These are phyloP conservation scores for Sutorius eximius DNA, from an alignment of 1,284 basidiomycete species.

Conservation along the genomic window DNA sequence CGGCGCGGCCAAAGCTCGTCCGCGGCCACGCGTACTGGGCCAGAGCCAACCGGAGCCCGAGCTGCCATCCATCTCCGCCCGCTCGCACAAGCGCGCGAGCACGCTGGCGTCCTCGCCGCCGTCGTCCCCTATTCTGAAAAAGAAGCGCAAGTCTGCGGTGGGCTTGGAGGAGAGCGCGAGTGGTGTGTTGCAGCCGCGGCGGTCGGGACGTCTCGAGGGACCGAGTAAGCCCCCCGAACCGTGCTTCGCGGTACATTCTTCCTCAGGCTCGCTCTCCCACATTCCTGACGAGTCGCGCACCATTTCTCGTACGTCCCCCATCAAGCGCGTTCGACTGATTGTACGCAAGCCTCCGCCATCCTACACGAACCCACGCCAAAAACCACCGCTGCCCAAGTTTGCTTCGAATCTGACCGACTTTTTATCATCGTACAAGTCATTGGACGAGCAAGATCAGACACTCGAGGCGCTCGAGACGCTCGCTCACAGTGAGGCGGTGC, in stretches of 20 bases:
- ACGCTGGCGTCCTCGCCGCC: constrained; percentile 16
- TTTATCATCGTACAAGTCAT: constrained; percentile 58
- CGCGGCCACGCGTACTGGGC: constrained; percentile 3
- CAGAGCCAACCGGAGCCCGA: constrained; percentile 11
- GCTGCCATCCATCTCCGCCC: constrained; percentile 11
- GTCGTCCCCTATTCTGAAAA: constrained; percentile 20
- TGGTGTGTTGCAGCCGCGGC: constrained; percentile 11
- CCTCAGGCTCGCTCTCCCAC: neutral
- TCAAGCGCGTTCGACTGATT: constrained; percentile 67
- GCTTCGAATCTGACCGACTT: constrained; percentile 55
- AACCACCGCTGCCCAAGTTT: constrained; percentile 52
- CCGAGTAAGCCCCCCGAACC: constrained; percentile 18
- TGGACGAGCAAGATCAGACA: constrained; percentile 52
- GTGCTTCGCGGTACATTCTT: neutral
- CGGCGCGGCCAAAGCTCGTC: constrained; percentile 13
- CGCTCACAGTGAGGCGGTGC: constrained; percentile 49
- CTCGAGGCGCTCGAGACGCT: constrained; percentile 43
- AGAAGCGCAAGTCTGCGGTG: constrained; percentile 26
- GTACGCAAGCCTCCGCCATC: constrained; percentile 60
- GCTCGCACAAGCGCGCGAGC: constrained; percentile 19
- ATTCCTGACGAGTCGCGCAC: neutral
- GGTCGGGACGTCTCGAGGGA: constrained; percentile 27
- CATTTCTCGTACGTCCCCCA: constrained; percentile 23
- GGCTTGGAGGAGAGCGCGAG: constrained; percentile 10
- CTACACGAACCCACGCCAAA: constrained; percentile 69